phyloP scores from a whole-genome alignment of 2,329 filamentous ascomycete species.

The Helotiales sp. region DNA sequence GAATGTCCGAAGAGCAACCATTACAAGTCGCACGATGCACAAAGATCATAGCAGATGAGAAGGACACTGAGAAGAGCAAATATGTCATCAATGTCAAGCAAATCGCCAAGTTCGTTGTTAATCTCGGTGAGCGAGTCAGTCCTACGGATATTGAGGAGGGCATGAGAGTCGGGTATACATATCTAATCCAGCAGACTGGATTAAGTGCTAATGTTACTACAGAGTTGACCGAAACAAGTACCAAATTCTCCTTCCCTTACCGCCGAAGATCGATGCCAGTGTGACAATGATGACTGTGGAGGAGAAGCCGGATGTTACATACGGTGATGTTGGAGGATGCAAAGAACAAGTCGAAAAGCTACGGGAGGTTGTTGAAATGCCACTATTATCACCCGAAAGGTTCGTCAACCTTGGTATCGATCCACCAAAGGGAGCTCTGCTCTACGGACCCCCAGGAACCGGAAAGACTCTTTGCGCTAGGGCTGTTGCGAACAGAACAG shows the following conservation, averaged over 20 bases:
- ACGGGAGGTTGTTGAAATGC: slow-evolving; percentile 98
- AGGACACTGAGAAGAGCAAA: slow-evolving; percentile 97
- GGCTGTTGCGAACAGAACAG: slow-evolving; percentile 96
- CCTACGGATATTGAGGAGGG: slow-evolving; percentile 99
- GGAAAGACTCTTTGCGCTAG: slow-evolving; percentile 97
- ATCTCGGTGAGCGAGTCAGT: slow-evolving; percentile 93
- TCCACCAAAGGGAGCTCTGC: slow-evolving; percentile 92
- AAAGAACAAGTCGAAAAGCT: slow-evolving; percentile 99
- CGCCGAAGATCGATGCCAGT: slow-evolving; percentile 97
- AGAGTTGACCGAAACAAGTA: slow-evolving; percentile 98
- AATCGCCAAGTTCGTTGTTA: slow-evolving; percentile 98
- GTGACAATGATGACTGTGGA: slow-evolving; percentile 99
- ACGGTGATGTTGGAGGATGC: slow-evolving; percentile 97
- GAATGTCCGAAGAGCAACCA: slow-evolving; percentile 97
- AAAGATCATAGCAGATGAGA: slow-evolving; percentile 97
- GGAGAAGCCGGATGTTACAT: slow-evolving; percentile 98
- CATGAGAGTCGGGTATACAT: slow-evolving; percentile 82
- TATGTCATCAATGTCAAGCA: slow-evolving; percentile 99
- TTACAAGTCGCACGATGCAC: slow-evolving; percentile 97
- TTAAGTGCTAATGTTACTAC: slow-evolving; percentile 21
- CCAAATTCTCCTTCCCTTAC: slow-evolving; percentile 93
- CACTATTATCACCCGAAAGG: slow-evolving; percentile 89
- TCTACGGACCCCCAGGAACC: slow-evolving; percentile 97
- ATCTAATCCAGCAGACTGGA: slow-evolving; percentile 11
- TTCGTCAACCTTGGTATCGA: slow-evolving; percentile 99